Percentiles rank a stretch among this genome's conserved stretches.
phyloP scores from a whole-genome alignment of 2,329 filamentous ascomycete genomes.

The Emergomyces pasteurianus region DNA sequence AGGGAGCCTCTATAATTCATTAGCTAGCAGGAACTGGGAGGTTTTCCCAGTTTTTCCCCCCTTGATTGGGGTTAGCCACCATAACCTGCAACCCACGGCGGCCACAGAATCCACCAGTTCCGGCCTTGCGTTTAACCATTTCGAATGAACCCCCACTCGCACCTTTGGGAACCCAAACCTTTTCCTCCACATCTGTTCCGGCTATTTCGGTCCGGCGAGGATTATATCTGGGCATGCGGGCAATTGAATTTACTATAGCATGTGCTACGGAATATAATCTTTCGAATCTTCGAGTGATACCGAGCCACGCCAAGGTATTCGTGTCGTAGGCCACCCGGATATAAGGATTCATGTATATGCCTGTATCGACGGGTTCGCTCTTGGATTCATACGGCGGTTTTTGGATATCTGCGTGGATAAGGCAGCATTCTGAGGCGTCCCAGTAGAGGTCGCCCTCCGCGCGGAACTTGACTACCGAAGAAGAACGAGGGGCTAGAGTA shows the following conservation, averaged over 20 bases:
- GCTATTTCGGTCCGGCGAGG: conserved; percentile 47
- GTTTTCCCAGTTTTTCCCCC: conserved; percentile 35
- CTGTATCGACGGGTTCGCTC: conserved; percentile 34
- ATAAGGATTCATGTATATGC: conserved; percentile 64
- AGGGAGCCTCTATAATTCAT: background rate
- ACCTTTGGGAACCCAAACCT: conserved; percentile 29
- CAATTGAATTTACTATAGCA: conserved; percentile 43
- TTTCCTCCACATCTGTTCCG: conserved; percentile 37
- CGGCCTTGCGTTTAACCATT: conserved; percentile 26
- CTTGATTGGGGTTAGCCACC: conserved; percentile 29
- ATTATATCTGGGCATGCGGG: conserved; percentile 48
- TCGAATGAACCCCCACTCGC: conserved; percentile 27
- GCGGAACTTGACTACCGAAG: conserved; percentile 43
- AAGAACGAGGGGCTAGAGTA: conserved; percentile 16
- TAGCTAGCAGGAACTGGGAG: conserved; percentile 26
- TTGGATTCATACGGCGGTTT: conserved; percentile 17
- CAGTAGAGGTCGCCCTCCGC: conserved; percentile 48
- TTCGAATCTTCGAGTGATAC: conserved; percentile 52
- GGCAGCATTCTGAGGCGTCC: conserved; percentile 55
- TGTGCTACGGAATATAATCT: conserved; percentile 50
- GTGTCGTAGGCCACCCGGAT: conserved; percentile 58
- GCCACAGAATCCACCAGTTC: conserved; percentile 36
- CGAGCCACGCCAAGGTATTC: conserved; percentile 46
- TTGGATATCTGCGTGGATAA: conserved; percentile 41
- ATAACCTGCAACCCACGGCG: conserved; percentile 33